phyloP scores from a whole-genome alignment of 139 green algal genomes.

The Chlamydomonas incerta region DNA sequence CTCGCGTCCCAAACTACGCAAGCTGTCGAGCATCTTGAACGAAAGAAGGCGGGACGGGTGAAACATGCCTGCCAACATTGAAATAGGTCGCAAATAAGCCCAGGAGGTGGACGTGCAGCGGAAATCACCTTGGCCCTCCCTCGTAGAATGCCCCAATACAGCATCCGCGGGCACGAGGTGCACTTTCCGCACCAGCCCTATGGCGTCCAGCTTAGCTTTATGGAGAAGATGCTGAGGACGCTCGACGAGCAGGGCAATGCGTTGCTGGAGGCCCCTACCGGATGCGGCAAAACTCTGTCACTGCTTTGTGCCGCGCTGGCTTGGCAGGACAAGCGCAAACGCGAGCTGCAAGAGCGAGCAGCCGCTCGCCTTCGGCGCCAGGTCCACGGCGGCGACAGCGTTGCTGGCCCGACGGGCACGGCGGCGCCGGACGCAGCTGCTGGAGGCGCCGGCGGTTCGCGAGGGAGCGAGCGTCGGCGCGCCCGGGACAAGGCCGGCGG shows the following conservation, averaged over 20 bases:
- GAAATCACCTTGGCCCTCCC: too few relatives aligned
- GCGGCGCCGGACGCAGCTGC: not conserved
- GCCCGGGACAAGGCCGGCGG: too few relatives aligned
- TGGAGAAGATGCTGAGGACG: slow-evolving; percentile 82
- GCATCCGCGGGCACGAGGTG: slow-evolving; percentile 66
- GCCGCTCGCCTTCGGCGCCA: not conserved
- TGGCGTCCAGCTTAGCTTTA: slow-evolving; percentile 85
- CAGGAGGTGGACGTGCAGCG: too few relatives aligned
- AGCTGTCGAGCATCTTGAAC: too few relatives aligned
- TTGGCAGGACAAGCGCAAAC: slow-evolving; percentile 67
- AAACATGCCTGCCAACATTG: too few relatives aligned
- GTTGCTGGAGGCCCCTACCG: slow-evolving; percentile 67
- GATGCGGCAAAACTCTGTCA: slow-evolving; percentile 91
- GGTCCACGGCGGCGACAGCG: not conserved
- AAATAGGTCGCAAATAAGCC: too few relatives aligned
- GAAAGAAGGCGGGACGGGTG: too few relatives aligned
- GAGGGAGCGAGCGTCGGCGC: too few relatives aligned
- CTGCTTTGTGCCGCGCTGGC: slow-evolving; percentile 87
- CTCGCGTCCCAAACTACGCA: too few relatives aligned
- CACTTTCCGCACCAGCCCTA: slow-evolving; percentile 84
- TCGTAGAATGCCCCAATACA: not conserved
- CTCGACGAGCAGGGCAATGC: slow-evolving; percentile 68
- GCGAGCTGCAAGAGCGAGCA: not conserved
- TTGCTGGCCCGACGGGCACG: not conserved
- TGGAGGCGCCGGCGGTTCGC: too few relatives aligned